Conservation (phyloP, 192 early-diverging fungal genomes). For the Entomortierella parvispora region DNA sequence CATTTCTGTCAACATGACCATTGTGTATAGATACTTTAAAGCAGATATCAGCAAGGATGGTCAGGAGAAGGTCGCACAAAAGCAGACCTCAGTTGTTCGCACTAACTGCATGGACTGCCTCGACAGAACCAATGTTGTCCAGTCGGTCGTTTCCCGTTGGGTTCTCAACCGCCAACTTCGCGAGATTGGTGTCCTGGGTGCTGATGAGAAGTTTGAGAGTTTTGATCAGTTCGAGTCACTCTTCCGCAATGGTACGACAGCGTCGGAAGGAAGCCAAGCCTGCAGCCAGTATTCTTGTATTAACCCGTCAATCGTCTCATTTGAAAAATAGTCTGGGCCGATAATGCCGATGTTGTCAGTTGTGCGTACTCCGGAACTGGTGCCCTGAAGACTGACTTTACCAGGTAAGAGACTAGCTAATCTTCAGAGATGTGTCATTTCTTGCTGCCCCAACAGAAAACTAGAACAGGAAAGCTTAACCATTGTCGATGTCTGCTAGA, state of each 20-base stretch:
- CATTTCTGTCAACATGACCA: too few relatives aligned
- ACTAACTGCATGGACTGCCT: conserved; percentile 99
- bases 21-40: conserved; percentile 71
- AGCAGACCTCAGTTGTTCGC: conserved; percentile 86
- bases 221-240: conserved; percentile 71
- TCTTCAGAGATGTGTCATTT: not conserved
- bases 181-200: conserved; percentile 69
- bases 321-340: conserved; percentile 96
- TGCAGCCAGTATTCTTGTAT: too few relatives aligned
- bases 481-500: conserved; percentile 39
- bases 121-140: conserved; percentile 99
- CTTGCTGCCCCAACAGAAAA: too few relatives aligned
- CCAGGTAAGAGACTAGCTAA: conserved; percentile 71
- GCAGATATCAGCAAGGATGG: conserved; percentile 47
- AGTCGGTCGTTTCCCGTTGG: conserved; percentile 85
- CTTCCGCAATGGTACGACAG: conserved; percentile 84
- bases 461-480: too few relatives aligned
- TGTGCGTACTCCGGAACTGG: conserved; percentile 95
- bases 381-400: conserved; percentile 98
- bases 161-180: conserved; percentile 80
- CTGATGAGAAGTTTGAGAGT: conserved; percentile 70
- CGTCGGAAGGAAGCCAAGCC: too few relatives aligned
- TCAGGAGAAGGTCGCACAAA: conserved; percentile 43
- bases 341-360: conserved; percentile 95
- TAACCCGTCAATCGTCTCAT: too few relatives aligned